A percentile compares a stretch with the other conserved stretches of the same genome.
Evolutionary conservation across 139 green algal species (phyloP).

Genomic region (Chlamydomonas schloesseri): DNA sequence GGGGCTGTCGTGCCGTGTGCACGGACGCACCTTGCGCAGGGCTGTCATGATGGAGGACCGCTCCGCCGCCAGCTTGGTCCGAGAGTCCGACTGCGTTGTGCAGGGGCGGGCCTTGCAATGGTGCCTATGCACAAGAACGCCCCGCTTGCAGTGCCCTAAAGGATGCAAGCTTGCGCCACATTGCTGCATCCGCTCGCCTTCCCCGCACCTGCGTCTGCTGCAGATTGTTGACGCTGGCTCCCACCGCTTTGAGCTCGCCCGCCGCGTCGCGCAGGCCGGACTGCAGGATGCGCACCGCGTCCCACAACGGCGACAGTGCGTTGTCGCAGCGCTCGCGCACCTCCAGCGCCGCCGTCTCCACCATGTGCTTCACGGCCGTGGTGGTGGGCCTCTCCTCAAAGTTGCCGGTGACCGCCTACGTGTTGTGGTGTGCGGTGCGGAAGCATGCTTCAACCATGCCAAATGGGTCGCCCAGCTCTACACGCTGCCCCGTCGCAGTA

Average conservation of each 20-base stretch:
- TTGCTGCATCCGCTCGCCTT: too few relatives aligned
- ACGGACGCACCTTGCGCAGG: constrained; percentile 15
- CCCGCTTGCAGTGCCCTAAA: too few relatives aligned
- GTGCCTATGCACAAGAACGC: too few relatives aligned
- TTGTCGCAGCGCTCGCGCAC: constrained; percentile 44
- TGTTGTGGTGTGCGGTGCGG: not conserved
- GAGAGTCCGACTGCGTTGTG: constrained; percentile 17
- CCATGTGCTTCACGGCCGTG: constrained; percentile 33
- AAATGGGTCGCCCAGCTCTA: too few relatives aligned
- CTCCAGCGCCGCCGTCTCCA: constrained; percentile 37
- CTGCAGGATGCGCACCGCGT: constrained; percentile 50
- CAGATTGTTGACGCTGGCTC: not conserved
- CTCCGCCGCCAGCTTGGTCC: not conserved
- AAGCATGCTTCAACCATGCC: too few relatives aligned
- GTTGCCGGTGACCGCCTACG: constrained; percentile 47
- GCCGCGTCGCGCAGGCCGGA: constrained; percentile 29
- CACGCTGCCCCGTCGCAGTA: too few relatives aligned
- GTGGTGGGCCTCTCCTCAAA: constrained; percentile 52
- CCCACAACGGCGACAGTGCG: constrained; percentile 49
- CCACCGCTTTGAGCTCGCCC: constrained; percentile 32
- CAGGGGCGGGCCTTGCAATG: too few relatives aligned
- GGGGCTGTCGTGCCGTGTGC: too few relatives aligned
- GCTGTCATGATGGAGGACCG: not conserved
- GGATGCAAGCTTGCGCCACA: too few relatives aligned
- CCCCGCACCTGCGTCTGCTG: constrained; percentile 41